Evolutionary conservation across 257 asterid genomes (phyloP), one percentile per base, ranked within the genome.

Genomic region (Nemophila menziesii): DNA sequence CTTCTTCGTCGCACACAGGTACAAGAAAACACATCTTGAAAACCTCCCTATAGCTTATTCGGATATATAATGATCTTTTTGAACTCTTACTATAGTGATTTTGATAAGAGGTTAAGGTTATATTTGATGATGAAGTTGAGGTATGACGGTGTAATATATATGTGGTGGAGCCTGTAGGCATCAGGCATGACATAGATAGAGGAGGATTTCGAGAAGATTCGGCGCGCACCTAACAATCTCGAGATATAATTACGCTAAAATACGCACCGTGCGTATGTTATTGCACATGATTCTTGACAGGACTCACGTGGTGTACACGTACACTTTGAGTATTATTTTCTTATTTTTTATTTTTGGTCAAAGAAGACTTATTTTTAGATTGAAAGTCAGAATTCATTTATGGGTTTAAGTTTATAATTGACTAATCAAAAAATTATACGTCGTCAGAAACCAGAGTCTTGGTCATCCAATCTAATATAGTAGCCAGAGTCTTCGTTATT

Each of bases 1-100:
- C 81, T 55, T 66, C 75, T 58, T 65, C 60, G 12, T 42, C 57
- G 50, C 92, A 80, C 10, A 72, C 44, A 11, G 16, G 21, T 16
- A 16, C 22, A 0, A 40, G 6, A n/a, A 17, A 2, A 19, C 46
- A 18, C 46, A 41, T 41, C 36, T 29, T 29, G 9, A 29, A 29
- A 2, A 29, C n/a, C n/a, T n/a, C n/a, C n/a, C n/a, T n/a, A n/a
- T n/a, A n/a, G n/a, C n/a, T n/a, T n/a, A n/a, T n/a, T n/a, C n/a
- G n/a, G n/a, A n/a, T 5, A 7, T 29, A 7, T 29, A 7, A 29
- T 29, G 2, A 2, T 29, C 2, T 29, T 29, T 29, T 29, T 39
- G 43, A 17, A 14, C 8, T 36, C 15, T 13, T 14, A 17, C 4
- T 39, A 3, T 39, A n/a, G n/a, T 39, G 19, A 0, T 39, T 15